A percentile compares a stretch with the other conserved stretches of the same genome.
These are phyloP conservation scores for Chalaropsis thielavioides DNA, from an alignment of 2,329 filamentous ascomycete genomes.

Conservation along the genomic window DNA sequence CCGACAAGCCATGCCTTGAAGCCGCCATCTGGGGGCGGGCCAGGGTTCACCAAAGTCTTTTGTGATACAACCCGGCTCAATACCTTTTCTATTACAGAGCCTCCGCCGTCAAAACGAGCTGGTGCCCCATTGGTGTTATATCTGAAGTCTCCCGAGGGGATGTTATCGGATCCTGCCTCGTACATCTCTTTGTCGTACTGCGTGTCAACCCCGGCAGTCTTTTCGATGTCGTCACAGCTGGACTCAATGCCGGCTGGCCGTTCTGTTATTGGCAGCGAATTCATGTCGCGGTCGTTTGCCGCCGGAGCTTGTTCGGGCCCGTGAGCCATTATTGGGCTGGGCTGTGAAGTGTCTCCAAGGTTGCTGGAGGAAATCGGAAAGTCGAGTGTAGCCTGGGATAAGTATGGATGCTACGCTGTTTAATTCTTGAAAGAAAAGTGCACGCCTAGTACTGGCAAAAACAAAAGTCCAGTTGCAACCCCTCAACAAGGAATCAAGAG, in stretches of 20 bases:
- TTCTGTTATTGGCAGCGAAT: not conserved
- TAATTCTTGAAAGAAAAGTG: not conserved
- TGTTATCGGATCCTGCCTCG: not conserved
- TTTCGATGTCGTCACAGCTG: conserved; percentile 5
- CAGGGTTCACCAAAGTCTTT: conserved; percentile 26
- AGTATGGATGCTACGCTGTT: not conserved
- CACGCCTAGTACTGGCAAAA: not conserved
- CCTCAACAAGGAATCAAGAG: not conserved
- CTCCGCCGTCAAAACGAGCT: not conserved
- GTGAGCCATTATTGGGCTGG: not conserved
- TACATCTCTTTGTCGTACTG: conserved; percentile 1
- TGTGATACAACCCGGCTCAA: conserved; percentile 12
- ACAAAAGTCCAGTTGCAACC: not conserved
- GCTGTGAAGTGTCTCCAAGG: not conserved
- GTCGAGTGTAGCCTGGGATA: not conserved
- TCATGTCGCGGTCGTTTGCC: not conserved
- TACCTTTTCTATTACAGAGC: conserved; percentile 9
- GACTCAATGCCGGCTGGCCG: not conserved
- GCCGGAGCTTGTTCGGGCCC: not conserved
- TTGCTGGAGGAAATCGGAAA: not conserved
- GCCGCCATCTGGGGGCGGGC: conserved; percentile 39
- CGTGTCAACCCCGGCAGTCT: not conserved
- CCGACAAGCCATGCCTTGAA: conserved; percentile 33
- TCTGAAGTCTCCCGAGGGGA: not conserved
- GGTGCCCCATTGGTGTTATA: not conserved